These are phyloP conservation scores for Dictyostelium purpureum DNA, from an alignment of 78 protist species.

Conservation along the genomic window DNA sequence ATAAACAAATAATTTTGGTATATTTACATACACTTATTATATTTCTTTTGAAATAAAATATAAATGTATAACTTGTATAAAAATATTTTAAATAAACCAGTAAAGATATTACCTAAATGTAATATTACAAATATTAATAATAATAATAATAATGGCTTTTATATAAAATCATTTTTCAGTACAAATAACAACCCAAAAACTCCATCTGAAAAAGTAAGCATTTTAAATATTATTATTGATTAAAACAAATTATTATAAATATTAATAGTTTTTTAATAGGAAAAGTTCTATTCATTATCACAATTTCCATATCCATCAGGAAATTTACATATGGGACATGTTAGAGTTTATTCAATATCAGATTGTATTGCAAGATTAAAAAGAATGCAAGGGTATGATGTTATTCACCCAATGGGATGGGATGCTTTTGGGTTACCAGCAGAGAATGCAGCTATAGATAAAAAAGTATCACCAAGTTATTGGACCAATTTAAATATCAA, in stretches of 20 bases:
- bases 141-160: no score
- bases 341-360: conserved; percentile 88
- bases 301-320: conserved; percentile 95
- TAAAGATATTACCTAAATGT: not conserved
- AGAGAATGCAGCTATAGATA: conserved; percentile 93
- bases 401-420: conserved; percentile 96
- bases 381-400: conserved; percentile 83
- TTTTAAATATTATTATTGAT: not conserved
- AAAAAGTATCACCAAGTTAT: conserved; percentile 74
- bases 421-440: conserved; percentile 96
- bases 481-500: conserved; percentile 91
- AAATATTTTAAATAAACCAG: not conserved
- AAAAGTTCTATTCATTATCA: conserved; percentile 76
- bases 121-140: not conserved
- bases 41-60: no score
- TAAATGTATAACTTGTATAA: no score
- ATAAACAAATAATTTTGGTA: no score
- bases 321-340: conserved; percentile 93
- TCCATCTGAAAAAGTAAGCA: not conserved
- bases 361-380: conserved; percentile 87
- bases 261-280: not conserved
- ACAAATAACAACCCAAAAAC: no score
- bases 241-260: no score
- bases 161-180: no score
- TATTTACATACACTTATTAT: no score